Conservation (phyloP, 768 basidiomycete genomes). For the Suillus americanus region DNA sequence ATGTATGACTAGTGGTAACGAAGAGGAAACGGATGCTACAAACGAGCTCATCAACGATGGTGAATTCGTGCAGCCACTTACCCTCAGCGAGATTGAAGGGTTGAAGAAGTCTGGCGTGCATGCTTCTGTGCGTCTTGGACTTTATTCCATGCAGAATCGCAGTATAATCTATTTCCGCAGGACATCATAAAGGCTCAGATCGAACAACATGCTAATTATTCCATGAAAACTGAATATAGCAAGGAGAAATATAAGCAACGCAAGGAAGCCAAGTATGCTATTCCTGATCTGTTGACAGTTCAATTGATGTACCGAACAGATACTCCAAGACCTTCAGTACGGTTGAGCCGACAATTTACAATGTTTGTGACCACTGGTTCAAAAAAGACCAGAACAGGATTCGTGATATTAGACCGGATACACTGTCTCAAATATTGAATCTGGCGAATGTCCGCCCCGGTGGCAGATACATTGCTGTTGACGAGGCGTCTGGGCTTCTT, state of each 20-base stretch:
- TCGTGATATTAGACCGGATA: conserved; percentile 82
- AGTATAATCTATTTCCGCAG: conserved; percentile 39
- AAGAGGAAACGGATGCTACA: conserved; percentile 96
- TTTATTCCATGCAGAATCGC: neutral
- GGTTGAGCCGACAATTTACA: conserved; percentile 83
- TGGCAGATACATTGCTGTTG: conserved; percentile 85
- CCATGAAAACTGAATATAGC: conserved; percentile 95
- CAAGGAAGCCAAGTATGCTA: conserved; percentile 90
- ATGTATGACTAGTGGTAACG: conserved; percentile 7
- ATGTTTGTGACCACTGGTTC: conserved; percentile 89
- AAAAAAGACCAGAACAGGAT: conserved; percentile 79
- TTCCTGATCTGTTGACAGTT: neutral
- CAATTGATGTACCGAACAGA: conserved; percentile 39
- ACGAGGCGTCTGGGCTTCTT: conserved; percentile 88
- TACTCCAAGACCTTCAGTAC: conserved; percentile 87
- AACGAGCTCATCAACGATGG: conserved; percentile 95
- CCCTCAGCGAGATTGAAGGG: conserved; percentile 77
- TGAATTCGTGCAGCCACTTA: conserved; percentile 79
- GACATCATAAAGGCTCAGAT: conserved; percentile 96
- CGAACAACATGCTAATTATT: conserved; percentile 87
- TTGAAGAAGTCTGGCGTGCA: conserved; percentile 81
- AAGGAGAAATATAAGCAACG: conserved; percentile 98
- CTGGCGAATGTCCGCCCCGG: conserved; percentile 83
- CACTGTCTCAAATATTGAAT: conserved; percentile 85
- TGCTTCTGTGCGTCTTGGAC: conserved; percentile 56